Evolutionary conservation across 805 yeast species (phyloP), one percentile per base, ranked within the genome.

Genomic region (Huiozyma naganishii): DNA sequence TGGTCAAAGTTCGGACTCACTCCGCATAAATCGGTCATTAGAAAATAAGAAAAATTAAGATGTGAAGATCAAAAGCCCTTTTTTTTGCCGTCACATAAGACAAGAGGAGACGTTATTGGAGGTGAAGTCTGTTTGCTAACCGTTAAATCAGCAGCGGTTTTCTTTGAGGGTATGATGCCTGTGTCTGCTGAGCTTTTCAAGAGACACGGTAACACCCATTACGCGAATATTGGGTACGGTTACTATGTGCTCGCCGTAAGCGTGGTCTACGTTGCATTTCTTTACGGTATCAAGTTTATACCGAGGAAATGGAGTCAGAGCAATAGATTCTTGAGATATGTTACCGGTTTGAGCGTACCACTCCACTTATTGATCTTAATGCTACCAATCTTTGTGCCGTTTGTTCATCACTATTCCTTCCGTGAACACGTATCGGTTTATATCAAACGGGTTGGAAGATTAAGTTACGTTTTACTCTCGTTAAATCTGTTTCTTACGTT

Each of bases 181-280:
- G 23, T 17, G 23, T 17, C 23, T 17, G 23, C 23, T 17, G 33
- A 30, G 9, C 10, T 38, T 11, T n/a, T 3, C n/a, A 38, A 38
- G n/a, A 62, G 85, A 35, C 86, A 79, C 52, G 77, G 71, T 10
- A 56, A 58, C 27, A 70, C 70, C 34, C 88, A 82, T 54, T 68
- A 51, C 44, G 73, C 72, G 36, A 82, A 82, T 54, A 52, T 79
- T 39, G 71, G 72, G 40, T 82, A 75, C 53, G 92, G 90, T 0
- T 75, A 77, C 51, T 52, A 71, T 9, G 58, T 77, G 0, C 57
- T 80, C 6, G 52, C 64, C 1, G 43, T 75, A 4, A 64, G 79
- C 1, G 39, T 70, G 0, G 38, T 66, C 0, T 75, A 76, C 47
- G 45, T 75, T 0, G 27, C 58, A 0, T 53, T 60, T 27, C 52